phyloP scores from a whole-genome alignment of 176 grass and related monocot genomes.

The Avena sativa region DNA sequence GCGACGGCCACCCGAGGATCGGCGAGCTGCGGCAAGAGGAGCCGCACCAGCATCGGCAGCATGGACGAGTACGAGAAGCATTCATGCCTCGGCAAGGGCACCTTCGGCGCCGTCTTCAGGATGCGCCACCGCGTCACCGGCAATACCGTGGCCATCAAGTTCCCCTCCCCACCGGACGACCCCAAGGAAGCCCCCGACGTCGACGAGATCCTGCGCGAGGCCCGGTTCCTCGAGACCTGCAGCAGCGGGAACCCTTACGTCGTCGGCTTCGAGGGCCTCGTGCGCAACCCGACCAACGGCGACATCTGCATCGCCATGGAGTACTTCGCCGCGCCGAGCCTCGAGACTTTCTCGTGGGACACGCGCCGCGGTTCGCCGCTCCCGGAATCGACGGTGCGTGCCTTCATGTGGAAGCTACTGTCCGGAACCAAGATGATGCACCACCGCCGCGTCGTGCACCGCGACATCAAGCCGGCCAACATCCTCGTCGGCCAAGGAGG shows the following conservation, averaged over 20 bases:
- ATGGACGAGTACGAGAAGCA: not conserved
- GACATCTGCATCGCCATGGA: not conserved
- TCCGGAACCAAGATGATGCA: not conserved
- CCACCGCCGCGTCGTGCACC: not conserved
- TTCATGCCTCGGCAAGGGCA: not conserved
- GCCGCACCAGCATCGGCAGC: not conserved
- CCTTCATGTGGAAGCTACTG: not conserved
- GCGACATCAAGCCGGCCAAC: conserved; percentile 5
- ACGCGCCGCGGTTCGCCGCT: not conserved
- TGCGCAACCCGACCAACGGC: not conserved
- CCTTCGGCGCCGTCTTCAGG: not conserved
- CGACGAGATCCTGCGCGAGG: not conserved
- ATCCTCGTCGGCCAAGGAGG: not conserved
- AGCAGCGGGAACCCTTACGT: conserved; percentile 3
- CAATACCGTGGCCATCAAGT: not conserved
- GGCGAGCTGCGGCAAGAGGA: not conserved
- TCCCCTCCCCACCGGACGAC: not conserved
- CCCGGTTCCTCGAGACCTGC: not conserved
- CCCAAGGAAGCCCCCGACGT: not conserved
- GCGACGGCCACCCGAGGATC: not conserved
- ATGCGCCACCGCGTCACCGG: not conserved
- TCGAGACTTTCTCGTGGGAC: not conserved
- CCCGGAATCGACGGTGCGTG: not conserved
- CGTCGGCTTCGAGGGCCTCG: not conserved
- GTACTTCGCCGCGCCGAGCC: not conserved